Evolutionary conservation across 805 yeast species (phyloP).

Genomic region (Candida chauliodis): DNA sequence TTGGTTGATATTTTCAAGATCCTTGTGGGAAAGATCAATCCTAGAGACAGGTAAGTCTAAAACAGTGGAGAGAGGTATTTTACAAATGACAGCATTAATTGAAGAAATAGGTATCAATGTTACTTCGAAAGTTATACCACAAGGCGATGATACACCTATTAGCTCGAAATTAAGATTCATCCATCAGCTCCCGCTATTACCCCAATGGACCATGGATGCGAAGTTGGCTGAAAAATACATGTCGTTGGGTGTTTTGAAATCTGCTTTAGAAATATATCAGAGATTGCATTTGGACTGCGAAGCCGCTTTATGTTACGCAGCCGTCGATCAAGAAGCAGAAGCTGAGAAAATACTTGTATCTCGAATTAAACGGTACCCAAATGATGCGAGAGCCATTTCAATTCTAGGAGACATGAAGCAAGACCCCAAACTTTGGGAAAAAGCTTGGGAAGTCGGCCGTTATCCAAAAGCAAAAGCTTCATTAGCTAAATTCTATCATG

Average conservation of each 20-base stretch:
- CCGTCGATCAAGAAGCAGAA: slow-evolving; percentile 66
- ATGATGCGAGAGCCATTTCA: slow-evolving; percentile 79
- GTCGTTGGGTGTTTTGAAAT: slow-evolving; percentile 77
- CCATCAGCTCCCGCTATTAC: slow-evolving; percentile 71
- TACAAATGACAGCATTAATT: slow-evolving; percentile 88
- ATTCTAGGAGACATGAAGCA: slow-evolving; percentile 81
- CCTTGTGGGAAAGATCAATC: slow-evolving; percentile 86
- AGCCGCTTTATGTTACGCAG: slow-evolving; percentile 86
- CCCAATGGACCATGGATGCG: slow-evolving; percentile 83
- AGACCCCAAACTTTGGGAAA: slow-evolving; percentile 74
- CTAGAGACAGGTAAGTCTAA: slow-evolving; percentile 76
- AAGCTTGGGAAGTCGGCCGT: slow-evolving; percentile 82
- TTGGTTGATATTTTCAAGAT: slow-evolving; percentile 76
- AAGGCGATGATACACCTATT: slow-evolving; percentile 41
- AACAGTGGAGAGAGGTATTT: slow-evolving; percentile 89
- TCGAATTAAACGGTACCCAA: slow-evolving; percentile 55
- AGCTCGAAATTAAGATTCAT: slow-evolving; percentile 57
- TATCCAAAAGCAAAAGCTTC: slow-evolving; percentile 86
- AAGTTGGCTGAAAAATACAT: slow-evolving; percentile 81
- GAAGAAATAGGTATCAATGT: slow-evolving; percentile 79
- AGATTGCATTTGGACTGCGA: slow-evolving; percentile 74
- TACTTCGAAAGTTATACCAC: slow-evolving; percentile 50
- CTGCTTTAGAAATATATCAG: slow-evolving; percentile 87
- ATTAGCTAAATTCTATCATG: slow-evolving; percentile 66
- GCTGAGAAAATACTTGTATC: slow-evolving; percentile 59